phyloP scores from a whole-genome alignment of 2,329 filamentous ascomycete genomes.

The Neurospora sp. region DNA sequence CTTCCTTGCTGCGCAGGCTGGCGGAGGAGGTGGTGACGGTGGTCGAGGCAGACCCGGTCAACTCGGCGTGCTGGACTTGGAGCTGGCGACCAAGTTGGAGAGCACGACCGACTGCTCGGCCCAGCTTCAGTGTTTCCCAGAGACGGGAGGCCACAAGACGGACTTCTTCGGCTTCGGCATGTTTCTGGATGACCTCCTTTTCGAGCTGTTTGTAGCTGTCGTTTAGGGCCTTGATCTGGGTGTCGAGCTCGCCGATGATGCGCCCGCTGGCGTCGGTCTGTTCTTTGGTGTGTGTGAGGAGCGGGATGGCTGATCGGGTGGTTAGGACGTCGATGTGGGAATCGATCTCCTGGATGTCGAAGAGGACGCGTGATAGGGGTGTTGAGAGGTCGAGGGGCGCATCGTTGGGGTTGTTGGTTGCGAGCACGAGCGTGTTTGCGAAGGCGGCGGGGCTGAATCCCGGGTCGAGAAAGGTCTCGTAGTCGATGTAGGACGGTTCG shows the following conservation, averaged over 20 bases:
- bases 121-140: slow-evolving; percentile 70
- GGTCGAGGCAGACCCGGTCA: slow-evolving; percentile 32
- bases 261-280: slow-evolving; percentile 63
- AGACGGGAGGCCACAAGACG: slow-evolving; percentile 66
- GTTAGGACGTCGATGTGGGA: slow-evolving; percentile 89
- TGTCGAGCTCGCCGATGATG: slow-evolving; percentile 68
- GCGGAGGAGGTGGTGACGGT: slow-evolving; percentile 23
- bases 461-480: slow-evolving; percentile 79
- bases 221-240: slow-evolving; percentile 70
- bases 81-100: slow-evolving; percentile 77
- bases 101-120: slow-evolving; percentile 66
- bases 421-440: slow-evolving; percentile 78
- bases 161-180: slow-evolving; percentile 79
- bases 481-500: slow-evolving; percentile 86
- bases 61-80: slow-evolving; percentile 73
- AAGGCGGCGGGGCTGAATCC: slow-evolving; percentile 73
- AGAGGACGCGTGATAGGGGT: slow-evolving; percentile 83
- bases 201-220: slow-evolving; percentile 80
- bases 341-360: slow-evolving; percentile 94
- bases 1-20: slow-evolving; percentile 45
- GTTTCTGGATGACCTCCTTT: slow-evolving; percentile 75
- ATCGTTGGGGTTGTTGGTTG: slow-evolving; percentile 88
- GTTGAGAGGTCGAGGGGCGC: slow-evolving; percentile 87
- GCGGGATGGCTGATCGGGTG: slow-evolving; percentile 69
- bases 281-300: slow-evolving; percentile 67